Evolutionary conservation across 768 basidiomycete species (phyloP).

Genomic region (Kwoniella sp.): DNA sequence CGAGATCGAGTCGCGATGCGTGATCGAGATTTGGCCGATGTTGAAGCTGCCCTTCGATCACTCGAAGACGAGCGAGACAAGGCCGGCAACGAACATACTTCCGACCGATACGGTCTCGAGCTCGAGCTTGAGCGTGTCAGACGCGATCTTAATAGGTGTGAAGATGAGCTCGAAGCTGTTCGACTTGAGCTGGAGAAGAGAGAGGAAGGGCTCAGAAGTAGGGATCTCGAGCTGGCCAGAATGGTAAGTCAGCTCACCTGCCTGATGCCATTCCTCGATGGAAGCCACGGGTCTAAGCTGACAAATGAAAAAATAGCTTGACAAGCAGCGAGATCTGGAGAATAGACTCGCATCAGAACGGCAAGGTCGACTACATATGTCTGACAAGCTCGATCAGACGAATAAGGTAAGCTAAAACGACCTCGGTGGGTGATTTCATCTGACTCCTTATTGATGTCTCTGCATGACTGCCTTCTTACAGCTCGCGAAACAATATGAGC

Average conservation of each 20-base stretch:
- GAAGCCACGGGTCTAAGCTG: neutral
- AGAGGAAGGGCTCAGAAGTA: constrained; percentile 68
- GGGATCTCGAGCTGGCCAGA: constrained; percentile 72
- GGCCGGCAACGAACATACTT: constrained; percentile 79
- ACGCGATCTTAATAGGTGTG: constrained; percentile 76
- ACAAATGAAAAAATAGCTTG: constrained; percentile 59
- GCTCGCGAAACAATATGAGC: constrained; percentile 68
- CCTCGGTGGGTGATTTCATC: too few relatives aligned
- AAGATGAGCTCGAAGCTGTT: constrained; percentile 74
- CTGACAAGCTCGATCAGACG: constrained; percentile 81
- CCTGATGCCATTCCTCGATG: too few relatives aligned
- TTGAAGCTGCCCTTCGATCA: constrained; percentile 71
- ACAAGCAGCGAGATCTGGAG: constrained; percentile 77
- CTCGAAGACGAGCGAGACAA: constrained; percentile 76
- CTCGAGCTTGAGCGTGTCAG: constrained; percentile 84
- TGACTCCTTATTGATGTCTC: too few relatives aligned
- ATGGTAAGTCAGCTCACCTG: constrained; percentile 56
- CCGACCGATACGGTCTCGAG: constrained; percentile 80
- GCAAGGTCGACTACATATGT: constrained; percentile 79
- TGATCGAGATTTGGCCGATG: constrained; percentile 71
- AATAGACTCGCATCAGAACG: constrained; percentile 79
- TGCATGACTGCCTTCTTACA: too few relatives aligned
- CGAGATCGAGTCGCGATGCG: constrained; percentile 65
- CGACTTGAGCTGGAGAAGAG: constrained; percentile 69
- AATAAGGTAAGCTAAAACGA: constrained; percentile 58